Conservation (phyloP, 208 protist genomes). For the Acanthamoeba royreba region DNA sequence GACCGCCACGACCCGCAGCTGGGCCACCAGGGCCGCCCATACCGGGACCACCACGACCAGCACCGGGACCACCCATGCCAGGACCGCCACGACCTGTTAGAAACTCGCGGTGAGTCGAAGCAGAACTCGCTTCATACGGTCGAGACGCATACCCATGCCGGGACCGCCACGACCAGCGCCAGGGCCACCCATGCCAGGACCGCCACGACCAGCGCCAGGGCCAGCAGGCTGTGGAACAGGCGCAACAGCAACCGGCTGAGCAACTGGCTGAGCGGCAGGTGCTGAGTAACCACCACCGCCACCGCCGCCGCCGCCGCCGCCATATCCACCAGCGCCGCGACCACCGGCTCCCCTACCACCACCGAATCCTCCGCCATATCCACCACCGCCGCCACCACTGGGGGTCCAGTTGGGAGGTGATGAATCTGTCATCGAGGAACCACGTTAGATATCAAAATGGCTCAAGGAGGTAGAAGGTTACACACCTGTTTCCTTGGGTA, state of each 20-base stretch:
- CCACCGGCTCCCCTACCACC: neutral
- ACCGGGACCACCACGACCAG: neutral
- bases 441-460: neutral
- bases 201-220: constrained; percentile 26
- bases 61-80: constrained; percentile 16
- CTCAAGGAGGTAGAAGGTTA: neutral
- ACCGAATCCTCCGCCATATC: neutral
- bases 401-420: neutral
- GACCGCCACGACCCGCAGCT: constrained; percentile 11
- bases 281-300: neutral
- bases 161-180: neutral
- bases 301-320: neutral
- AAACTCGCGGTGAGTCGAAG: neutral
- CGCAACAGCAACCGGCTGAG: neutral
- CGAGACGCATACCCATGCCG: too few relatives aligned
- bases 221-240: neutral
- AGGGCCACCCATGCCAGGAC: constrained; percentile 40
- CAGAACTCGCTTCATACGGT: too few relatives aligned
- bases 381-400: neutral
- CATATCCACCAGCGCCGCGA: neutral
- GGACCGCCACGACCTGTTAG: neutral
- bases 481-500: constrained; percentile 53
- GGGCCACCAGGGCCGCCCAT: too few relatives aligned
- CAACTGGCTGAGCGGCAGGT: neutral
- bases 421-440: neutral